Conservation (phyloP, 2,329 filamentous ascomycete genomes). For the Cercospora canescens region DNA sequence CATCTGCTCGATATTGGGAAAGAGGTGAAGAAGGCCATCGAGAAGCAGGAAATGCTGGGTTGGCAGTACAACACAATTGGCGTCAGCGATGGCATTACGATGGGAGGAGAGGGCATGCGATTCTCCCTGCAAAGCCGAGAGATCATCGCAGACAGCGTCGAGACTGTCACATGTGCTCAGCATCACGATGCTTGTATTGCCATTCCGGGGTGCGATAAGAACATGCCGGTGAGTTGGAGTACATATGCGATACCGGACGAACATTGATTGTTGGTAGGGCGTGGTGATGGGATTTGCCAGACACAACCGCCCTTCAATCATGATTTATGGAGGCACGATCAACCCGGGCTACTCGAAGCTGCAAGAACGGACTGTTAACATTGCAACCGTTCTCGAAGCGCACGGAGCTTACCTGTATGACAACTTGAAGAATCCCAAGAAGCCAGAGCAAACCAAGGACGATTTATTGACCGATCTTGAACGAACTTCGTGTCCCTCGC, state of each 20-base stretch:
- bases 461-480: slow-evolving; percentile 86
- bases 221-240: slow-evolving; percentile 77
- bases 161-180: slow-evolving; percentile 89
- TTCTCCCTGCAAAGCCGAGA: slow-evolving; percentile 89
- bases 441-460: slow-evolving; percentile 66
- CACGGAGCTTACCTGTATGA: slow-evolving; percentile 80
- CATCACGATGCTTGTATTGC: slow-evolving; percentile 91
- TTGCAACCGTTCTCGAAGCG: slow-evolving; percentile 85
- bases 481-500: slow-evolving; percentile 72
- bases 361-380: slow-evolving; percentile 78
- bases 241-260: not conserved
- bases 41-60: slow-evolving; percentile 82
- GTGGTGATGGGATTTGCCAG: slow-evolving; percentile 76
- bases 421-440: slow-evolving; percentile 68
- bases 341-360: slow-evolving; percentile 79
- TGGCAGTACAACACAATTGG: slow-evolving; percentile 93
- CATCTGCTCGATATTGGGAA: slow-evolving; percentile 82
- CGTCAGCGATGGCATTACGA: slow-evolving; percentile 89
- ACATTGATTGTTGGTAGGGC: not conserved
- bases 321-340: slow-evolving; percentile 95
- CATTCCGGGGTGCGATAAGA: slow-evolving; percentile 95
- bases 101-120: slow-evolving; percentile 94
- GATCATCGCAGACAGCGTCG: slow-evolving; percentile 91
- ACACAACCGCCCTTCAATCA: slow-evolving; percentile 88
- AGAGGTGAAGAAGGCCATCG: slow-evolving; percentile 78